Evolutionary conservation across 2,329 filamentous ascomycete species (phyloP).

Genomic region (Colletotrichum cordylinicola): DNA sequence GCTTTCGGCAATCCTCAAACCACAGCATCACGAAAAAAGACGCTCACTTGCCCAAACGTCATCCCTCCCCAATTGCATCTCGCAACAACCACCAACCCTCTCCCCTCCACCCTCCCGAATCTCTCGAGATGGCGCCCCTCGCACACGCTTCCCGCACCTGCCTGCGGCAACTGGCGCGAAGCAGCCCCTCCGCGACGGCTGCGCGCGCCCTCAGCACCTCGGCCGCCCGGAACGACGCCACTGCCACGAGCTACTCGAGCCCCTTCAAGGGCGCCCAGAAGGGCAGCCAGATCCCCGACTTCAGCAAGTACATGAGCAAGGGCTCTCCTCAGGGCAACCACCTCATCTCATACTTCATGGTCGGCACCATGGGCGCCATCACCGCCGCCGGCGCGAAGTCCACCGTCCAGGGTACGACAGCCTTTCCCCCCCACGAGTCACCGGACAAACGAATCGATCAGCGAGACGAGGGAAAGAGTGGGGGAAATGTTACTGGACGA

Average conservation of each 20-base stretch:
- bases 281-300: conserved; percentile 81
- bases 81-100: conserved; percentile 15
- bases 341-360: conserved; percentile 98
- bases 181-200: conserved; percentile 40
- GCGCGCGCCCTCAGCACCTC: conserved; percentile 64
- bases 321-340: conserved; percentile 75
- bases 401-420: conserved; percentile 88
- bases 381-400: conserved; percentile 95
- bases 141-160: conserved; percentile 72
- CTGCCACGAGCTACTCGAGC: conserved; percentile 58
- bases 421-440: neutral
- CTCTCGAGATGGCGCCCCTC: conserved; percentile 69
- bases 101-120: conserved; percentile 17
- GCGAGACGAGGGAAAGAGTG: neutral
- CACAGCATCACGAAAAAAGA: conserved; percentile 27
- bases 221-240: conserved; percentile 50
- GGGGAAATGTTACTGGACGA: neutral
- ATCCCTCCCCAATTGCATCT: conserved; percentile 24
- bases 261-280: conserved; percentile 68
- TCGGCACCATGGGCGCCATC: conserved; percentile 91
- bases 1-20: conserved; percentile 33
- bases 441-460: neutral
- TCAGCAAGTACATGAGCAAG: conserved; percentile 84
- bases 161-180: conserved; percentile 62
- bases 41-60: conserved; percentile 23